Conservation (phyloP, 2,329 filamentous ascomycete genomes). For the Botryotinia calthae region DNA sequence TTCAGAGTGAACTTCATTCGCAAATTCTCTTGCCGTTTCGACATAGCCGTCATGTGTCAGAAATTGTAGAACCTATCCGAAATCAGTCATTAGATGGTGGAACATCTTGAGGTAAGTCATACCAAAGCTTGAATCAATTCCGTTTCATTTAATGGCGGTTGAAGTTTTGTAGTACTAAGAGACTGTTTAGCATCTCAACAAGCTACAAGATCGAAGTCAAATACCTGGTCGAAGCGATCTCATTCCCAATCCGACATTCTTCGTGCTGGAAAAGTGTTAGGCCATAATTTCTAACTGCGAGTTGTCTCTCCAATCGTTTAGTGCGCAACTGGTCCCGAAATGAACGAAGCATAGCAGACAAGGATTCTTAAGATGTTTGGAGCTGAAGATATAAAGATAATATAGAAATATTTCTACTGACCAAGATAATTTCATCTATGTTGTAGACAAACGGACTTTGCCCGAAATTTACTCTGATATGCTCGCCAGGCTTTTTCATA, state of each 20-base stretch:
- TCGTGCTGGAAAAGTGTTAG: slow-evolving; percentile 29
- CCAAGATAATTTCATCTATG: slow-evolving; percentile 82
- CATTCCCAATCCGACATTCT: slow-evolving; percentile 32
- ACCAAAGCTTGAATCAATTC: slow-evolving; percentile 79
- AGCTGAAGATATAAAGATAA: background rate
- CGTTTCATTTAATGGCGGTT: slow-evolving; percentile 67
- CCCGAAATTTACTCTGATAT: slow-evolving; percentile 64
- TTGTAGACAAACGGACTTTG: slow-evolving; percentile 82
- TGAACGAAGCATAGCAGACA: background rate
- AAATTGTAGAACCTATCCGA: slow-evolving; percentile 68
- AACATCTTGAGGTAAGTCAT: slow-evolving; percentile 29
- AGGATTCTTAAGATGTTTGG: background rate
- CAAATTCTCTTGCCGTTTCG: slow-evolving; percentile 86
- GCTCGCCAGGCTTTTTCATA: slow-evolving; percentile 63
- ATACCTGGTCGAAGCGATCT: slow-evolving; percentile 55
- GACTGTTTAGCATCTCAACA: slow-evolving; percentile 16
- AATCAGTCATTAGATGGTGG: slow-evolving; percentile 9
- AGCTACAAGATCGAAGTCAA: background rate
- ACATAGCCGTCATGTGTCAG: slow-evolving; percentile 94
- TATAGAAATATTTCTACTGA: slow-evolving; percentile 43
- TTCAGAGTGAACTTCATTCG: slow-evolving; percentile 73
- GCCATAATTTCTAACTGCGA: background rate
- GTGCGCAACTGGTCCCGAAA: background rate
- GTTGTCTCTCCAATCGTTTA: background rate
- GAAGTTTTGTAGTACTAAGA: slow-evolving; percentile 45